Base-by-base conservation (phyloP, 73 alveolate species). In the Uronychia setigera region DNA sequence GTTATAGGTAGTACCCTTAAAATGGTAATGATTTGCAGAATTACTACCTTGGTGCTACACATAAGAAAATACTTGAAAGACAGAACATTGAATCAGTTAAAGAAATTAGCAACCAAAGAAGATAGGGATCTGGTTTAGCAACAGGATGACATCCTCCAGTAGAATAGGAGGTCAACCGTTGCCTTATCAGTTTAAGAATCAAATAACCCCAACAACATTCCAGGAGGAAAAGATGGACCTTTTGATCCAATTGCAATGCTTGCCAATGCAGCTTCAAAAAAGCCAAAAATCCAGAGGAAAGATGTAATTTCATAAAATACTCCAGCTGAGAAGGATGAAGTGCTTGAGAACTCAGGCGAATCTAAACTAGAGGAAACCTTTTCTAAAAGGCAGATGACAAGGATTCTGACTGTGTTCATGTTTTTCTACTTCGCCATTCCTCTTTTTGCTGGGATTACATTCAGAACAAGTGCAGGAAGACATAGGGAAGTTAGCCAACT, bases 401-500 rank as follows among this genome's bases (percentile, higher is more conserved):
- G 67, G n/a, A 46, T 46, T 46, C 67, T 46, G n/a, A 11, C 67
- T 46, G 67, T 46, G n/a, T 46, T 11, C 67, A 11, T 46, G n/a
- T 19, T 46, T 11, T 5, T 46, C 67, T 46, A 11, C 19, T 46
- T 46, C 67, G 5, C 67, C 19, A 5, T 46, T 46, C 67, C 67
- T 46, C 19, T 46, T 19, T 46, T 46, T 19, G 5, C 67, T 19
- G 19, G 5, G 5, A 19, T 11, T 19, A 46, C 67, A 11, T 46
- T 11, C 67, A 46, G 67, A 46, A 46, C 67, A 46, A 46, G 67
- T 46, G 67, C 67, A n/a, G n/a, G n/a, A n/a, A n/a, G n/a, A n/a
- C n/a, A n/a, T n/a, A n/a, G n/a, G n/a, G n/a, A n/a, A n/a, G n/a
- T n/a, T n/a, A n/a, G n/a, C n/a, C n/a, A n/a, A n/a, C n/a, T n/a